Conservation (phyloP, 176 grass and related monocot genomes). For the Chloris gayana region DNA sequence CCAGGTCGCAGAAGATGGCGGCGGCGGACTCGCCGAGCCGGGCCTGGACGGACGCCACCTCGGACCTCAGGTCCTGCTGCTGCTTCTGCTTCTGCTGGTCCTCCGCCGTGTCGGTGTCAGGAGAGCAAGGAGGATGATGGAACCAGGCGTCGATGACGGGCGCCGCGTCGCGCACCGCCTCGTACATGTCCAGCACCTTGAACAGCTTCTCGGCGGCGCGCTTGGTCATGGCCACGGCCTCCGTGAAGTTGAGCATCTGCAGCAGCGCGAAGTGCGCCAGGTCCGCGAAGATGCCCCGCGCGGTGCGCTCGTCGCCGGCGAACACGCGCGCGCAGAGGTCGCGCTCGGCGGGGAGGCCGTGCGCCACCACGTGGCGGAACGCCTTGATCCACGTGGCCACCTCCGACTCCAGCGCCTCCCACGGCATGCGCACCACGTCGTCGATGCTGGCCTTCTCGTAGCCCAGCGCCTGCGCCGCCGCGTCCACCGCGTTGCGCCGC, state of each 20-base stretch:
- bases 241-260: constrained; percentile 71
- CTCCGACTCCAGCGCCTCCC: constrained; percentile 74
- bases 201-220: constrained; percentile 88
- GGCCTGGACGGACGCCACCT: constrained; percentile 49
- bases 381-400: constrained; percentile 76
- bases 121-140: too few relatives aligned
- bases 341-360: constrained; percentile 55
- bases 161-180: constrained; percentile 59
- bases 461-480: constrained; percentile 55
- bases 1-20: constrained; percentile 86
- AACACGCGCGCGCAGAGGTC: constrained; percentile 69
- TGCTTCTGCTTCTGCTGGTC: too few relatives aligned
- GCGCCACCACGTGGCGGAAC: constrained; percentile 54
- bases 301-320: not conserved
- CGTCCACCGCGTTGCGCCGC: constrained; percentile 72
- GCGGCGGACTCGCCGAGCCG: constrained; percentile 70
- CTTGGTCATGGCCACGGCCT: constrained; percentile 75
- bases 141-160: constrained; percentile 48
- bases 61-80: constrained; percentile 63
- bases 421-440: constrained; percentile 80
- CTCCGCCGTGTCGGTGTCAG: too few relatives aligned
- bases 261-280: constrained; percentile 53
- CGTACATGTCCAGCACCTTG: constrained; percentile 97
- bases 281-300: constrained; percentile 48
- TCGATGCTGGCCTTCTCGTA: constrained; percentile 79